phyloP scores from a whole-genome alignment of 2,329 filamentous ascomycete genomes.

The Sporothrix pallida region DNA sequence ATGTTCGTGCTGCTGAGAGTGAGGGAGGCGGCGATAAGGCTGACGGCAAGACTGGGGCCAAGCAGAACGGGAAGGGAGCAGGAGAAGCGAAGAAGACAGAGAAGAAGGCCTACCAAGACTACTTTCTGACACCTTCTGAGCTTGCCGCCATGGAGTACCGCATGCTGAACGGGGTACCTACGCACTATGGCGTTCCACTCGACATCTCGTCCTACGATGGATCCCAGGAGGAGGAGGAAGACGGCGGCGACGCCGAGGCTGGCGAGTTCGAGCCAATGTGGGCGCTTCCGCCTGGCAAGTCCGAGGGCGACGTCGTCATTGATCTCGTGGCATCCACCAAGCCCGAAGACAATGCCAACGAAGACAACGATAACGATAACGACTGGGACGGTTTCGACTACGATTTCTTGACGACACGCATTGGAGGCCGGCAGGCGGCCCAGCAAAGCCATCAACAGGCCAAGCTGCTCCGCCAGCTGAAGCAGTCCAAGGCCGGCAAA shows the following conservation, averaged over 20 bases:
- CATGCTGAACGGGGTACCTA: conserved; percentile 42
- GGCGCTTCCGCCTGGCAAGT: conserved; percentile 36
- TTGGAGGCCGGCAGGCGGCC: background rate
- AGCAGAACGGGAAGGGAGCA: background rate
- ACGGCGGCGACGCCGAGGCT: conserved; percentile 23
- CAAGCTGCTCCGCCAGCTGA: background rate
- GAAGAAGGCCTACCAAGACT: background rate
- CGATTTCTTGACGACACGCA: conserved; percentile 16
- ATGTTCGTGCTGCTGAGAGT: background rate
- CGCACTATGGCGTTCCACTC: conserved; percentile 44
- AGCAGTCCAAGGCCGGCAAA: background rate
- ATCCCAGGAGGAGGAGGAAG: conserved; percentile 30
- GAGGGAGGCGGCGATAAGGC: no score
- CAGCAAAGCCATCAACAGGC: background rate
- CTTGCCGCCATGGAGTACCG: conserved; percentile 40
- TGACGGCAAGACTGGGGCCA: no score
- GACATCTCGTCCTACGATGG: conserved; percentile 33
- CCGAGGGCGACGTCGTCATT: conserved; percentile 34
- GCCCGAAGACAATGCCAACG: background rate
- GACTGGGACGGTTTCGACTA: conserved; percentile 13
- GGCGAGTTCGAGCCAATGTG: conserved; percentile 35
- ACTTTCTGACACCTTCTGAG: conserved; percentile 32
- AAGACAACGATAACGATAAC: background rate
- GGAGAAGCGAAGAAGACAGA: background rate
- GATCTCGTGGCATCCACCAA: conserved; percentile 20